phyloP scores from a whole-genome alignment of 192 early-diverging fungal species.

The Coemansia sp. region DNA sequence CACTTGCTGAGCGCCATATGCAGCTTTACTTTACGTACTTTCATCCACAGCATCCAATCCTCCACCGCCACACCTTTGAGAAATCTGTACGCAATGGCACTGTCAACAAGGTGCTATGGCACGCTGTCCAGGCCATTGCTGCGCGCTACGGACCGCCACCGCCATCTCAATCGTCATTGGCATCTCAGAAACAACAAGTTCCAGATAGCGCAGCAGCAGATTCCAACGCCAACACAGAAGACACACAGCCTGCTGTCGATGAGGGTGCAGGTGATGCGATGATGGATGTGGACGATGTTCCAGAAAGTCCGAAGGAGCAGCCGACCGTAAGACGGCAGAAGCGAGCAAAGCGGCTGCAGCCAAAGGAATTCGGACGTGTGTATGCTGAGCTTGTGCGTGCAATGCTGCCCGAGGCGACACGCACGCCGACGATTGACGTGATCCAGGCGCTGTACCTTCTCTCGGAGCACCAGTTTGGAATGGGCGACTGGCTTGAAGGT shows the following conservation, averaged over 20 bases:
- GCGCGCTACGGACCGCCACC: conserved; percentile 34
- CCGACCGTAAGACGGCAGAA: not conserved
- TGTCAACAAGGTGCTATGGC: conserved; percentile 42
- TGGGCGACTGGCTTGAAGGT: conserved; percentile 51
- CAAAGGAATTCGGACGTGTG: conserved; percentile 35
- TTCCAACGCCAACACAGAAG: not conserved
- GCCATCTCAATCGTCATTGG: not conserved
- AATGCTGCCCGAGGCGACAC: conserved; percentile 40
- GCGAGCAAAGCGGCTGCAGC: conserved; percentile 1
- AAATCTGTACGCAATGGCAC: conserved; percentile 32
- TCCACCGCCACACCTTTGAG: conserved; percentile 53
- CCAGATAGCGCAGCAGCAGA: not conserved
- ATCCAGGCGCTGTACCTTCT: conserved; percentile 54
- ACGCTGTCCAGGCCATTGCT: conserved; percentile 50
- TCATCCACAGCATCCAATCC: conserved; percentile 53
- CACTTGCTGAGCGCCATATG: conserved; percentile 25
- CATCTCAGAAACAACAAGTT: not conserved
- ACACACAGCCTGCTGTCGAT: too few species aligned
- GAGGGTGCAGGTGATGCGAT: not conserved
- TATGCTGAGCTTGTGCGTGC: conserved; percentile 36
- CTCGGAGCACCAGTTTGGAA: conserved; percentile 47
- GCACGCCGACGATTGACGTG: conserved; percentile 33
- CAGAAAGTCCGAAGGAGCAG: not conserved
- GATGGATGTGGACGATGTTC: conserved; percentile 2
- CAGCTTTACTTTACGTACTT: conserved; percentile 44